Conservation (phyloP, 2,329 filamentous ascomycete genomes). For the Penicillium sp. region DNA sequence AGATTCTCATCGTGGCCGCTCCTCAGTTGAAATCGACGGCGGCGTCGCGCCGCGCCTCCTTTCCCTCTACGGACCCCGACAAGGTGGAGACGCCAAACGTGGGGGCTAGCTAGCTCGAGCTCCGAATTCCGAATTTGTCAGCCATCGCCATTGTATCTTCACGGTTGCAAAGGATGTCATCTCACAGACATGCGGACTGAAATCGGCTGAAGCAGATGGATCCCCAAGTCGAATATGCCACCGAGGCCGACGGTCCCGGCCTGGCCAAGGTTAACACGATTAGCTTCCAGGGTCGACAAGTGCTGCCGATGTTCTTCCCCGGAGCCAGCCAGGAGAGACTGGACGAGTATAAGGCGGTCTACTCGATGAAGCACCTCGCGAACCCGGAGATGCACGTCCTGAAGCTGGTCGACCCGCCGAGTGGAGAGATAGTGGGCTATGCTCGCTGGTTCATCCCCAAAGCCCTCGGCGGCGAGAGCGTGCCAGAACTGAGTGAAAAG, state of each 20-base stretch:
- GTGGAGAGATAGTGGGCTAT: slow-evolving; percentile 48
- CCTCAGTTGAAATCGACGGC: no score
- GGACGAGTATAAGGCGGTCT: slow-evolving; percentile 42
- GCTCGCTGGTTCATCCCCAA: slow-evolving; percentile 53
- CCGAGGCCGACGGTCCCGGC: slow-evolving; percentile 44
- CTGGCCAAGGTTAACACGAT: slow-evolving; percentile 52
- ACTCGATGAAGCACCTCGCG: slow-evolving; percentile 45
- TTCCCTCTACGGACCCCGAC: no score
- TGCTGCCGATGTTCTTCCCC: slow-evolving; percentile 46
- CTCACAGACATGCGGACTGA: no score
- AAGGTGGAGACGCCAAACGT: no score
- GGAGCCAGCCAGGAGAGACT: slow-evolving; percentile 31
- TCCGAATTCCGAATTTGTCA: no score
- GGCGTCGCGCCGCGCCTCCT: no score
- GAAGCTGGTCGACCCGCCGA: slow-evolving; percentile 43
- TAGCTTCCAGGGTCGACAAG: slow-evolving; percentile 48
- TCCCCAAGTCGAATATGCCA: slow-evolving; percentile 39
- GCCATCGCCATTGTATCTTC: no score
- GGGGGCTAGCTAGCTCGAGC: no score
- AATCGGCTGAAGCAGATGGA: no score
- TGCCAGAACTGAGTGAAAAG: slow-evolving; percentile 44
- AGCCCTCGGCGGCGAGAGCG: slow-evolving; percentile 24
- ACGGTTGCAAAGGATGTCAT: no score
- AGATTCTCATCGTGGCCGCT: neutral
- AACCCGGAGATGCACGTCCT: slow-evolving; percentile 47